Base-by-base conservation (phyloP, 495 filamentous ascomycete genomes). In the Xylaria scruposa region DNA sequence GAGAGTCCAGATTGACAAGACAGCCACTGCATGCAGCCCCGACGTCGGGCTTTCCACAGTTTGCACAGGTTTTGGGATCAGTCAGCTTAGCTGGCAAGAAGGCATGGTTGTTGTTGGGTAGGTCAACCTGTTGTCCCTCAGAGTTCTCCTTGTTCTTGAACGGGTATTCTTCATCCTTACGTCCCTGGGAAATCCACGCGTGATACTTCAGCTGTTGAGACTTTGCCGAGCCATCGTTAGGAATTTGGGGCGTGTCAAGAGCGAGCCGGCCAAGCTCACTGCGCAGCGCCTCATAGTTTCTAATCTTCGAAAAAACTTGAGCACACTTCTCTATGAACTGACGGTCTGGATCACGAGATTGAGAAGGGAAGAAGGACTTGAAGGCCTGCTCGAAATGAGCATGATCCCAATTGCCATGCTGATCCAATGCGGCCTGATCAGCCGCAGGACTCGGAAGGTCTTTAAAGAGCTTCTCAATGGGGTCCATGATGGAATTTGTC, bases 381-480 rank as follows among this genome's bases (percentile, higher is more conserved):
- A 65, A 31, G 33, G n/a, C 61, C 24, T 1, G 42, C 12, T 5
- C 13, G 13, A 47, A 47, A 49, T n/a, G 61, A 29, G 9, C 24
- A 4, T 47, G 21, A 13, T 47, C 40, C 38, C 24, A 65, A 13
- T 2, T 13, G 40, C 40, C 40, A 33, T 65, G 0, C 40, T 49
- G 40, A 10, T 31, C 42, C 24, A 47, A 26, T 9, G 61, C 24
- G 21, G 42, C 61, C 61, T n/a, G 42, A 49, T 65, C 61, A 31
- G 40, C 61, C 1, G 10, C 40, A 49, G 61, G 42, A 24, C 40
- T 65, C 13, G 61, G 61, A 31, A 65, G 61, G 42, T 65, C 61
- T 65, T 26, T 31, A n/a, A 65, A 65, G 42, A 65, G 40, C 61
- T 65, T 65, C 61, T 65, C 61, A 26, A 49, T 7, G 12, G 61